Evolutionary conservation across 345 rosid genomes (phyloP).

Genomic region (Lepidium aucheri): DNA sequence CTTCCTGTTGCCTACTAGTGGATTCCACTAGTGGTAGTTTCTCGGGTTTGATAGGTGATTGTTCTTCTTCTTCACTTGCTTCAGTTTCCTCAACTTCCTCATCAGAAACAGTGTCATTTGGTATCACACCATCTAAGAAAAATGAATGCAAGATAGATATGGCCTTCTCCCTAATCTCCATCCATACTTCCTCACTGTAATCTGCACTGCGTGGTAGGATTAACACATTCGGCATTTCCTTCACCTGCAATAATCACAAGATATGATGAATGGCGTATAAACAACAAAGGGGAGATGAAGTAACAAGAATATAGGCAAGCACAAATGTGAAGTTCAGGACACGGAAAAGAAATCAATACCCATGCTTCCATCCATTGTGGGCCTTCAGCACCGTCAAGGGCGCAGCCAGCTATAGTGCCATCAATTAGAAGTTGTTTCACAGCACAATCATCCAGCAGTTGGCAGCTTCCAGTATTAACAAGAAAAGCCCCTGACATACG

Average conservation of each 20-base stretch:
- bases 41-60: conserved; percentile 29
- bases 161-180: conserved; percentile 94
- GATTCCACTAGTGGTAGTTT: conserved; percentile 41
- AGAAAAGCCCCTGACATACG: conserved; percentile 75
- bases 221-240: conserved; percentile 98
- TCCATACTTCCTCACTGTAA: conserved; percentile 99
- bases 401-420: conserved; percentile 95
- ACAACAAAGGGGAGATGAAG: background rate
- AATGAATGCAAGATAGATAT: conserved; percentile 73
- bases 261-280: background rate
- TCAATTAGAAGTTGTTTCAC: conserved; percentile 91
- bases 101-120: conserved; percentile 68
- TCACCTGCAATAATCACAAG: conserved; percentile 43
- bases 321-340: background rate
- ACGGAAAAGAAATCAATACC: conserved; percentile 43
- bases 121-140: conserved; percentile 70
- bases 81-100: conserved; percentile 71
- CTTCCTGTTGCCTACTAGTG: conserved; percentile 39
- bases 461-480: conserved; percentile 94
- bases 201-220: conserved; percentile 98
- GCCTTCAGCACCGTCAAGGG: conserved; percentile 97
- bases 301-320: background rate
- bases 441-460: conserved; percentile 87
- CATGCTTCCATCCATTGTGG: conserved; percentile 99
- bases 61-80: conserved; percentile 40